Conservation (phyloP, 495 filamentous ascomycete species). For the Annulohypoxylon moriforme region DNA sequence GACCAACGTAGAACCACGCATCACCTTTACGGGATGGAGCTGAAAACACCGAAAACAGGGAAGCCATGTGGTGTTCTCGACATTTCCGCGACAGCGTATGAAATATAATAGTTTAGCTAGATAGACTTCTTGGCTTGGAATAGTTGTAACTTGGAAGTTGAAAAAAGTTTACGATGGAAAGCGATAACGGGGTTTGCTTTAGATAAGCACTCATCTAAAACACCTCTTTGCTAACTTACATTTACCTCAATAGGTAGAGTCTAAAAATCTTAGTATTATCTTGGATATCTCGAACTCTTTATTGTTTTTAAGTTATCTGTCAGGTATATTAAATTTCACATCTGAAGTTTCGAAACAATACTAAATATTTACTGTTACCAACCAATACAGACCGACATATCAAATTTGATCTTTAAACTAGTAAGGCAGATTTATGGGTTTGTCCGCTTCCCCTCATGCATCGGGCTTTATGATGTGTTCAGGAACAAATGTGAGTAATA, state of each 20-base stretch:
- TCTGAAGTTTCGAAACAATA: not conserved
- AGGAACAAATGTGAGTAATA: constrained; percentile 3
- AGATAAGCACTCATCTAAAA: constrained; percentile 29
- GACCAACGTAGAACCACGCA: constrained; percentile 60
- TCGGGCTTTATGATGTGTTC: constrained; percentile 7
- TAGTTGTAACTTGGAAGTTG: not conserved
- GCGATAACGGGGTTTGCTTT: constrained; percentile 11
- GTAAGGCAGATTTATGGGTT: not conserved
- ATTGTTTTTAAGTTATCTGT: not conserved
- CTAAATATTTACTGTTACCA: not conserved
- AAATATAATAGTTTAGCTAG: not conserved
- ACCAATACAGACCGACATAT: not conserved
- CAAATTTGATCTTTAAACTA: constrained; percentile 1
- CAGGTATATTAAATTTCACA: too few species aligned
- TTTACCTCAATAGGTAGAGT: too few species aligned
- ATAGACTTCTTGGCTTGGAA: not conserved
- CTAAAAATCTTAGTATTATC: too few species aligned
- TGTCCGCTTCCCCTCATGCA: constrained; percentile 4
- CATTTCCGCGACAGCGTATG: not conserved
- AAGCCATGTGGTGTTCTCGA: constrained; percentile 22
- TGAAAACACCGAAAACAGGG: constrained; percentile 50
- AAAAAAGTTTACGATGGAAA: constrained; percentile 11
- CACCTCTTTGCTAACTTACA: not conserved
- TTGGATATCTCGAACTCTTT: not conserved
- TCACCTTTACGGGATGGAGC: constrained; percentile 46